Percentiles rank a stretch among this genome's conserved stretches.
These are phyloP conservation scores for Hysterangium stoloniferum DNA, from an alignment of 768 basidiomycete genomes.

Conservation along the genomic window DNA sequence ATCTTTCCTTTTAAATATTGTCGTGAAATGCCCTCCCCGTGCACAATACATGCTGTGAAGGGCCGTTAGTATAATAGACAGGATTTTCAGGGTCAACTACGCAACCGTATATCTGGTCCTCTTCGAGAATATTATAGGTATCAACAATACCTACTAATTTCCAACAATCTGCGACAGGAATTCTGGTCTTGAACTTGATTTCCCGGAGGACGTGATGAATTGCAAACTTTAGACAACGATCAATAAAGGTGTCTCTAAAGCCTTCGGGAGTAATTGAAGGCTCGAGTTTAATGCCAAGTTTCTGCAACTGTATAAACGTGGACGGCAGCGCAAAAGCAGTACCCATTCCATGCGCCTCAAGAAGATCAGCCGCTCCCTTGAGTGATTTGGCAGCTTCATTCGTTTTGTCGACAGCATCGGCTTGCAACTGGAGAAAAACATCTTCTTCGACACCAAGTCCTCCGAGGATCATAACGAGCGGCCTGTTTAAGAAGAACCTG, in stretches of 20 bases:
- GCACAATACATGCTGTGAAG: constrained; percentile 38
- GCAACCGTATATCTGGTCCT: constrained; percentile 51
- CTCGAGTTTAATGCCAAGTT: constrained; percentile 31
- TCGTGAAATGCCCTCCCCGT: constrained; percentile 19
- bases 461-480: constrained; percentile 61
- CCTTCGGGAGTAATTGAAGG: not conserved
- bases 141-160: constrained; percentile 71
- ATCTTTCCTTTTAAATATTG: constrained; percentile 45
- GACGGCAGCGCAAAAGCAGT: constrained; percentile 47
- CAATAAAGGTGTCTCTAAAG: constrained; percentile 40
- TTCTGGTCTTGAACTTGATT: constrained; percentile 56
- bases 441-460: constrained; percentile 49
- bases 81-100: not conserved
- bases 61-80: constrained; percentile 10
- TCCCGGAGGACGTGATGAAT: constrained; percentile 54
- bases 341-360: constrained; percentile 53
- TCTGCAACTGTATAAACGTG: constrained; percentile 40
- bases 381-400: constrained; percentile 36
- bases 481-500: constrained; percentile 50
- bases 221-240: constrained; percentile 43
- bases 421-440: constrained; percentile 48
- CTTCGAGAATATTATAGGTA: constrained; percentile 42
- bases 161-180: constrained; percentile 53
- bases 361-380: constrained; percentile 35
- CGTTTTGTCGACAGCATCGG: constrained; percentile 41